phyloP scores from a whole-genome alignment of 2,329 filamentous ascomycete species.

The Thelonectria olida region DNA sequence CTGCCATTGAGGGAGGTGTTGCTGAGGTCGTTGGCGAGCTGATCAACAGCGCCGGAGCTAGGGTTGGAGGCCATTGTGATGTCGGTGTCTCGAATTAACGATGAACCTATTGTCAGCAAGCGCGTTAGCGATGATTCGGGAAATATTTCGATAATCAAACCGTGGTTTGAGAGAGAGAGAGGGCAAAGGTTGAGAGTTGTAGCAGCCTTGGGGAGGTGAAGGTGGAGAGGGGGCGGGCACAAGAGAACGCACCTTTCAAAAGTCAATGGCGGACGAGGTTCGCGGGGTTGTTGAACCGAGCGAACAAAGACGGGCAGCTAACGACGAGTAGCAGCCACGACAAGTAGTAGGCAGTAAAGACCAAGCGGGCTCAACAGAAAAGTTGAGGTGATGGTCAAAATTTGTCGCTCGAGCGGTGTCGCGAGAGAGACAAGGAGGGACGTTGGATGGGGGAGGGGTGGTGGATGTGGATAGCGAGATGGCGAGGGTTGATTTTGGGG shows the following conservation, averaged over 20 bases:
- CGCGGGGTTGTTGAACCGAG: slow-evolving; percentile 37
- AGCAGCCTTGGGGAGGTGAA: slow-evolving; percentile 3
- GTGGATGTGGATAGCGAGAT: slow-evolving; percentile 49
- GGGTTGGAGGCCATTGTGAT: slow-evolving; percentile 69
- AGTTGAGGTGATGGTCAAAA: slow-evolving; percentile 23
- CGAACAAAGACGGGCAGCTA: slow-evolving; percentile 35
- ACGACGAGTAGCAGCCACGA: slow-evolving; percentile 41
- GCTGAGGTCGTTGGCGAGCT: slow-evolving; percentile 81
- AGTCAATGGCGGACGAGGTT: slow-evolving; percentile 35
- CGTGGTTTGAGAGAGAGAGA: slow-evolving; percentile 23
- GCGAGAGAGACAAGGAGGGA: slow-evolving; percentile 42
- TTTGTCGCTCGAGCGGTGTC: slow-evolving; percentile 42
- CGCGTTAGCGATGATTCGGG: slow-evolving; percentile 28
- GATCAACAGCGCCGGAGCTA: slow-evolving; percentile 73
- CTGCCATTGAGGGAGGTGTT: slow-evolving; percentile 75
- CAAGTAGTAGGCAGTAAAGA: slow-evolving; percentile 26
- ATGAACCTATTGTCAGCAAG: slow-evolving; percentile 27
- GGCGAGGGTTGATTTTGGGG: slow-evolving; percentile 58
- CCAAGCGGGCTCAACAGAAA: slow-evolving; percentile 36
- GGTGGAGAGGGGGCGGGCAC: slow-evolving; percentile 21
- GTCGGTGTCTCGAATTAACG: slow-evolving; percentile 27
- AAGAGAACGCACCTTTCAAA: slow-evolving; percentile 32
- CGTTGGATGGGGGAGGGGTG: slow-evolving; percentile 26
- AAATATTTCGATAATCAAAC: not conserved
- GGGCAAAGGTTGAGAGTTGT: not conserved